Conservation (phyloP, 2,329 filamentous ascomycete genomes). For the Hypoxylon sp. region DNA sequence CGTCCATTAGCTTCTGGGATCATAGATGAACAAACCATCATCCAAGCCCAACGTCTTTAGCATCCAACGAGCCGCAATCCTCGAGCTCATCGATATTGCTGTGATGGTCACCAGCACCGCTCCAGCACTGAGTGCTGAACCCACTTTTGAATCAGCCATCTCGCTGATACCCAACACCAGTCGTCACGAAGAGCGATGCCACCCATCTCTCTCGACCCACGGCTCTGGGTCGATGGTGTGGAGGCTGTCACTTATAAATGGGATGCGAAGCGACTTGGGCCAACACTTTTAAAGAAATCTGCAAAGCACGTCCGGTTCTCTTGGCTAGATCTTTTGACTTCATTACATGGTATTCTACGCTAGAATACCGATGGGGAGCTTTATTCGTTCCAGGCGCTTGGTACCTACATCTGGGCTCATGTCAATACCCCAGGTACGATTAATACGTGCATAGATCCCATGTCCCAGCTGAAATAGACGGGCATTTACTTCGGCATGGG, state of each 20-base stretch:
- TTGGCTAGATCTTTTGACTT: constrained; percentile 15
- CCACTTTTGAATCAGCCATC: constrained; percentile 20
- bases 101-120: constrained; percentile 35
- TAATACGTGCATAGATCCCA: neutral
- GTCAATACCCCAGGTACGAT: constrained; percentile 4
- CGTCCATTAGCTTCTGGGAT: neutral
- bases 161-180: constrained; percentile 10
- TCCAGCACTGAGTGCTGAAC: constrained; percentile 21
- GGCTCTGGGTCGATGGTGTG: constrained; percentile 15
- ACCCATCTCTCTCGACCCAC: constrained; percentile 26
- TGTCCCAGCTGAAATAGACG: constrained; percentile 15
- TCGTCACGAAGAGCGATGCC: constrained; percentile 4
- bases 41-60: constrained; percentile 40
- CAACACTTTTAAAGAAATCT: constrained; percentile 2
- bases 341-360: constrained; percentile 22
- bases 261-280: neutral
- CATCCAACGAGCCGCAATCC: constrained; percentile 35
- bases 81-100: constrained; percentile 30
- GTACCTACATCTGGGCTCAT: constrained; percentile 12
- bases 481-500: constrained; percentile 9
- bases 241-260: constrained; percentile 25
- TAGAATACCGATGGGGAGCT: constrained; percentile 11
- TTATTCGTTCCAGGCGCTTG: constrained; percentile 25
- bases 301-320: constrained; percentile 15
- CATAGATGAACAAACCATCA: constrained; percentile 37